Evolutionary conservation across 2,329 filamentous ascomycete genomes (phyloP), one percentile per base, ranked within the genome.

Genomic region (Bipolaris cookei): DNA sequence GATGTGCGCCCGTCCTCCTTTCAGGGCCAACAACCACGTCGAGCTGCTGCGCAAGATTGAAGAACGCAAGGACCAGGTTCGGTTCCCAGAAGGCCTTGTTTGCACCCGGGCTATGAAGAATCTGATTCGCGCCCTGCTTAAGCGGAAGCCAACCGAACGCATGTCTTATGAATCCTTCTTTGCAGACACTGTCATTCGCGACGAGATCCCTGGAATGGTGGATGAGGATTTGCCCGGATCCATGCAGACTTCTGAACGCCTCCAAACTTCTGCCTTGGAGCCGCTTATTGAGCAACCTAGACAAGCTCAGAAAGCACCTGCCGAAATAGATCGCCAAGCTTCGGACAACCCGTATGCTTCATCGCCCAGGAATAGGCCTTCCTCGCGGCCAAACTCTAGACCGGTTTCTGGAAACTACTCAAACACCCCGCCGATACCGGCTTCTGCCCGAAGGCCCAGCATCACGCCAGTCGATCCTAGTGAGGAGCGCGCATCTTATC

Each of bases 1-100:
- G 93, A 87, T 95, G 59, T 91, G 89, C 6, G 94, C 93, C 51
- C 89, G 87, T 61, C 92, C 95, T 20, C 95, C 95, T 0, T 99
- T 98, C 78, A 85, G 92, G 64, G 95, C 95, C 30, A 87, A 87
- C 53, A 98, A 99, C 72, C 95, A 99, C 71, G 93, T 99, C 38
- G 95, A 99, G 74, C 81, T 99, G 34, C 83, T 98, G 41, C 87
- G 91, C 59, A 95, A 90, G 79, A 99, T 99, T 63, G 94, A 98
- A 75, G 89, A 89, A 58, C 88, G 90, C 16, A 90, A 96, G 62
- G 94, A 98, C 73, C 82, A 86, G 61, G 96, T 98, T 76, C 87
- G 84, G 63, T 98, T 98, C 66, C 87, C 90, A 0, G 86, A 86
- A 66, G 90, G 92, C 47, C 84, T 86, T 30, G 81, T 85, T 46